A percentile compares a stretch with the other conserved stretches of the same genome.
These are phyloP conservation scores for Termitomyces sp. DNA, from an alignment of 1,284 basidiomycete species.

Conservation along the genomic window DNA sequence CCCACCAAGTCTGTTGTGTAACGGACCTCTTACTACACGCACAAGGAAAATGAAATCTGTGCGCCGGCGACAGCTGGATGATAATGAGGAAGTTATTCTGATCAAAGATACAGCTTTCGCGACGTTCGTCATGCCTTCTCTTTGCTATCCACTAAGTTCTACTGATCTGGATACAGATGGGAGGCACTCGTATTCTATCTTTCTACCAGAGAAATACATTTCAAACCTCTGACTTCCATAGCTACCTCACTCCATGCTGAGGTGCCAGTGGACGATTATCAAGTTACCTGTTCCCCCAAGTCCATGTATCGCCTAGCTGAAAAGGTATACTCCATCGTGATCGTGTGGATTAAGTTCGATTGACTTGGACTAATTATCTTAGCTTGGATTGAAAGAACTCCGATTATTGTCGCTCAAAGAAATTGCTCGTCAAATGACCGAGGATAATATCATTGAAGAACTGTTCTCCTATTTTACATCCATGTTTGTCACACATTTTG, in stretches of 20 bases:
- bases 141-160: not conserved
- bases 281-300: conserved; percentile 19
- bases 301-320: conserved; percentile 23
- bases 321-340: conserved; percentile 13
- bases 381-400: conserved; percentile 14
- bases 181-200: conserved; percentile 13
- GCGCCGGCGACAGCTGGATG: not conserved
- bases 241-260: not conserved
- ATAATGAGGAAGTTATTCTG: conserved; percentile 2
- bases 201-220: conserved; percentile 13
- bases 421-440: conserved; percentile 13
- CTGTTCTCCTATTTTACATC: conserved; percentile 23
- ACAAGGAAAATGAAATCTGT: not conserved
- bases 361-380: not conserved
- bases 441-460: conserved; percentile 20
- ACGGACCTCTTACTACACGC: not conserved
- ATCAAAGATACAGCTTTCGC: conserved; percentile 7
- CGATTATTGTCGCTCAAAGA: conserved; percentile 11
- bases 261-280: no score
- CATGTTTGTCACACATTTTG: conserved; percentile 10
- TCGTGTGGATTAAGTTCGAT: not conserved
- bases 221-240: conserved; percentile 4
- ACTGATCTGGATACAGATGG: conserved; percentile 8
- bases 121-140: conserved; percentile 6
- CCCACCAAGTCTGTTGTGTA: not conserved